Evolutionary conservation across 352 stramenopile species (phyloP), one percentile per base, ranked within the genome.

Genomic region (Globisporangium heterothallicum): DNA sequence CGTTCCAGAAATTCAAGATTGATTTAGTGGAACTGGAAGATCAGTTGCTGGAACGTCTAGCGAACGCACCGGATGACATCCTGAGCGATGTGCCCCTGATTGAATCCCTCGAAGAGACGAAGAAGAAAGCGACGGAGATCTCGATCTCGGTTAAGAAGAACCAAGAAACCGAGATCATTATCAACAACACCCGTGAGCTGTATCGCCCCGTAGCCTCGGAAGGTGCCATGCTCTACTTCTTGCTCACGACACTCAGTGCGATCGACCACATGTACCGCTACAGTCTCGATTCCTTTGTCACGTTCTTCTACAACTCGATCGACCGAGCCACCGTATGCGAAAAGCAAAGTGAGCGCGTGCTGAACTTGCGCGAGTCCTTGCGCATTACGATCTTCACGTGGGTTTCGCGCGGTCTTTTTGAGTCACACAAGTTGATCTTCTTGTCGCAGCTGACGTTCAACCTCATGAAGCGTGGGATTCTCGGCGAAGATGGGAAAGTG

Each of bases 181-280:
- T 98, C 63, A 97, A 96, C 69, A 86, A 95, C 59, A 96, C 94
- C 21, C 77, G 95, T 22, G 94, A 98, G 61, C 62, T 94, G 36
- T 98, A 98, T 72, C 81, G 94, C 0, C 86, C 86, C 0, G 92
- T 98, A 53, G 95, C 95, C 16, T 79, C 94, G 0, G 95, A 98
- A 54, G 95, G 94, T 9, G 93, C 95, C 6, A 98, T 98, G 95
- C 84, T 98, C 38, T 98, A 98, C 73, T 98, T 98, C 70, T 65
- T 98, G 41, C 83, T 98, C 22, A 98, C 95, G 12, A 97, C 96
- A 48, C 78, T 98, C 14, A 96, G 86, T 64, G 68, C 83, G 40
- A 98, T 98, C 59, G 88, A 98, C 62, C 92, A 98, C 78, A 98
- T 98, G 95, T 98, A 98, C 65, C 94, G 97, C 72, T 98, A 98